Percentiles rank a stretch among this genome's conserved stretches.
Evolutionary conservation across 805 yeast genomes (phyloP).

Genomic region (Yamadazyma ubonensis): DNA sequence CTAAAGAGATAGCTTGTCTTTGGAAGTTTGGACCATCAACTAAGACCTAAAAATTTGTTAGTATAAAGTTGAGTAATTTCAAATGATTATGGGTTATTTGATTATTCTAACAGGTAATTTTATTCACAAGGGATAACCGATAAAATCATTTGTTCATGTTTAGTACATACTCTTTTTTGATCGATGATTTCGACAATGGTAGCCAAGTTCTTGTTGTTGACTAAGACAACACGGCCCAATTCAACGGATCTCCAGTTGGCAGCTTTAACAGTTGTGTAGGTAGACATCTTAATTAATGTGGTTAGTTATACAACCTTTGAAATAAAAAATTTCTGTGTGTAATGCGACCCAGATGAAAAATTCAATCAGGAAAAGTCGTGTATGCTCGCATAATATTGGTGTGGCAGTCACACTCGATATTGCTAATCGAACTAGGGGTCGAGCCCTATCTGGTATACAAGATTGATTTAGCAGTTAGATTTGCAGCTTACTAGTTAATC

Average conservation of each 20-base stretch:
- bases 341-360: conserved; percentile 13
- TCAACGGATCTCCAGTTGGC: conserved; percentile 99
- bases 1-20: conserved; percentile 89
- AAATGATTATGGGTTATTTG: not conserved
- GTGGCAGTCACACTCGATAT: too few relatives aligned
- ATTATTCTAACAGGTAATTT: too few relatives aligned
- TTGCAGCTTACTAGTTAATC: too few relatives aligned
- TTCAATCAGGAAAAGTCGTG: conserved; percentile 8
- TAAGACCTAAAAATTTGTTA: conserved; percentile 59
- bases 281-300: conserved; percentile 25
- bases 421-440: too few relatives aligned
- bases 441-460: not conserved
- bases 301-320: conserved; percentile 10
- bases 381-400: not conserved
- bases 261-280: conserved; percentile 75
- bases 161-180: conserved; percentile 89
- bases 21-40: conserved; percentile 95
- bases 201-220: conserved; percentile 86
- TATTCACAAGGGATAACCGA: not conserved
- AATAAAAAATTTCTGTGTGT: conserved; percentile 15
- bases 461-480: too few relatives aligned
- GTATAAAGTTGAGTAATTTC: conserved; percentile 14
- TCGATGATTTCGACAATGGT: conserved; percentile 98
- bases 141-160: conserved; percentile 2
- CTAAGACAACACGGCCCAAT: conserved; percentile 97